Evolutionary conservation across 208 protist species (phyloP), one percentile per base, ranked within the genome.

Genomic region (Wallacemonas sp.): DNA sequence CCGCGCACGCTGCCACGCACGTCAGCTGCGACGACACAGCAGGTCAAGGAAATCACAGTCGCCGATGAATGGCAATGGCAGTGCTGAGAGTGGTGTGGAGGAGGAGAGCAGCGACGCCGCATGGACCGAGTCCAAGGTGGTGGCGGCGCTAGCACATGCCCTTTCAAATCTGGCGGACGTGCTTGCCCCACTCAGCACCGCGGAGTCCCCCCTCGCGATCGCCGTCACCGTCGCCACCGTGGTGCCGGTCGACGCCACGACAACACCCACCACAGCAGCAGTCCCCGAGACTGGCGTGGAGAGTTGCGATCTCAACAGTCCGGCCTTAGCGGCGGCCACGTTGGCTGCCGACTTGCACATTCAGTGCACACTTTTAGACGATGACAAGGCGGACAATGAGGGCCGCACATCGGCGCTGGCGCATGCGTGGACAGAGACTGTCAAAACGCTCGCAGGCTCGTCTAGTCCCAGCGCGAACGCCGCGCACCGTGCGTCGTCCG

Each of bases 181-280:
- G 26, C 47, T 55, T 9, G 47, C 3, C 4, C 47, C 47, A 8
- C 26, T 55, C 16, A 55, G 47, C 47, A 32, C 26, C 11, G 23
- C 47, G 47, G 3, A 6, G 9, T 49, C 47, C 9, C 47, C 47
- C 24, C 17, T 55, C 6, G 9, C 47, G n/a, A 26, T 55, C 47
- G 47, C 47, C 6, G 47, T 55, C 23, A 55, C 47, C 47, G 47
- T 21, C 5, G 47, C 47, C 6, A 55, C 47, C 9, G 47, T 55
- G 4, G 26, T 17, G 26, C 47, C 47, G 26, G 23, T 32, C 2
- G 26, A 32, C 6, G 21, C 47, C 9, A 21, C 47, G 26, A 3
- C 47, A 55, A 23, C 47, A 21, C 17, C 23, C 19, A 21, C 44
- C 11, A 26, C 44, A 23, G 8, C 47, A 55, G 24, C 47, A n/a